These are phyloP conservation scores for Russula sp. DNA, from an alignment of 768 basidiomycete species.

Conservation along the genomic window DNA sequence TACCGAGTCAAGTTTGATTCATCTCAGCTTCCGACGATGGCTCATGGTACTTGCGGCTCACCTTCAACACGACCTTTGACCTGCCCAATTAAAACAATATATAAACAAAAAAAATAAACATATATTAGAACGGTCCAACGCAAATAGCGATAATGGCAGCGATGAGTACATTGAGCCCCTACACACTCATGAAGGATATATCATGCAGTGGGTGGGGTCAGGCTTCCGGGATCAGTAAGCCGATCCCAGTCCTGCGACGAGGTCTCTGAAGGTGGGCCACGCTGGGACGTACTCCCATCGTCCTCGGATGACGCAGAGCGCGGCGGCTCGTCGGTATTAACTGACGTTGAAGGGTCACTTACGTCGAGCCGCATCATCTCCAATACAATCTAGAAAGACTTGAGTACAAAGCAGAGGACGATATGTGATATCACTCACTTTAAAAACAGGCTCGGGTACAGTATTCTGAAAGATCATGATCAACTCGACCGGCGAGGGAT, in stretches of 20 bases:
- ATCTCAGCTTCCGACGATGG: slow-evolving; percentile 25
- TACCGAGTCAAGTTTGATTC: slow-evolving; percentile 31
- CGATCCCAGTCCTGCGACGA: slow-evolving; percentile 91
- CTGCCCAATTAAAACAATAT: slow-evolving; percentile 35
- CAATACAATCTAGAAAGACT: slow-evolving; percentile 52
- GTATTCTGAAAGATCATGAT: slow-evolving; percentile 94
- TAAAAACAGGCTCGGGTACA: slow-evolving; percentile 74
- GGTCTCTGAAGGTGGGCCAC: slow-evolving; percentile 75
- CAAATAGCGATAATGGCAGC: slow-evolving; percentile 26
- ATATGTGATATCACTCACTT: slow-evolving; percentile 38
- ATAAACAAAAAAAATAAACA: slow-evolving; percentile 35
- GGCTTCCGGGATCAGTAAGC: slow-evolving; percentile 67
- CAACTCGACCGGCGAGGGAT: slow-evolving; percentile 91
- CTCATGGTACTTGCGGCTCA: slow-evolving; percentile 40
- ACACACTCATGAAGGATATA: slow-evolving; percentile 11
- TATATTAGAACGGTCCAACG: slow-evolving; percentile 52
- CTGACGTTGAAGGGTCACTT: slow-evolving; percentile 52
- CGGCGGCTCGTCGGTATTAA: slow-evolving; percentile 31
- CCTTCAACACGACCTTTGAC: slow-evolving; percentile 67
- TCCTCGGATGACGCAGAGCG: slow-evolving; percentile 38
- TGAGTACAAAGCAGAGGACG: slow-evolving; percentile 6
- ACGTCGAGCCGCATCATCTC: slow-evolving; percentile 86
- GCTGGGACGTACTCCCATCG: slow-evolving; percentile 50
- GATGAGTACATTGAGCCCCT: slow-evolving; percentile 18
- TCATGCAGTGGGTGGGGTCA: slow-evolving; percentile 40